Evolutionary conservation across 768 basidiomycete genomes (phyloP).

Genomic region (Royoungia palumana): DNA sequence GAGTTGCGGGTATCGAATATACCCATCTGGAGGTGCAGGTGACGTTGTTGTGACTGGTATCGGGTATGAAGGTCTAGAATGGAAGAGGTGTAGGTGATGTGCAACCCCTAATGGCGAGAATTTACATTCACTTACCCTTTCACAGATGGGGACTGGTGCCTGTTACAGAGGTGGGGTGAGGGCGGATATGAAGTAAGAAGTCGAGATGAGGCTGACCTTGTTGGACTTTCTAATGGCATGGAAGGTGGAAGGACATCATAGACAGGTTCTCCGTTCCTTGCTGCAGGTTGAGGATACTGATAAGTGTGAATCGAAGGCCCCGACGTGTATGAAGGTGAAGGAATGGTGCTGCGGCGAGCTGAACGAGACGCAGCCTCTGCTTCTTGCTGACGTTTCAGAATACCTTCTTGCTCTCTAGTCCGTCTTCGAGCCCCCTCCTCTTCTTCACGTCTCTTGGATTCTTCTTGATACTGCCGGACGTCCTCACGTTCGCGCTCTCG

Average conservation of each 20-base stretch:
- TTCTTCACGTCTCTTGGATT: slow-evolving; percentile 44
- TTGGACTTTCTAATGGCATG: slow-evolving; percentile 68
- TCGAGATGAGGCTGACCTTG: slow-evolving; percentile 47
- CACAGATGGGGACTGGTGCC: slow-evolving; percentile 26
- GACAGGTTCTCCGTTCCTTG: slow-evolving; percentile 29
- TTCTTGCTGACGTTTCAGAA: slow-evolving; percentile 56
- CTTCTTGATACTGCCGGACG: slow-evolving; percentile 41
- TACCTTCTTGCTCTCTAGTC: slow-evolving; percentile 54
- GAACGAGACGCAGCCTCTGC: slow-evolving; percentile 49
- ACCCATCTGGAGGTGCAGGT: slow-evolving; percentile 46
- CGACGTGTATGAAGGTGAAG: slow-evolving; percentile 27
- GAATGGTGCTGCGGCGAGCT: slow-evolving; percentile 36
- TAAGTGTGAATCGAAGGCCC: slow-evolving; percentile 31
- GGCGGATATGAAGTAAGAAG: slow-evolving; percentile 32
- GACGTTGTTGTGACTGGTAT: slow-evolving; percentile 70
- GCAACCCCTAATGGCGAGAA: slow-evolving; percentile 1
- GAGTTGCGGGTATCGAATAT: slow-evolving; percentile 61
- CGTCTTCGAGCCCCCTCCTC: slow-evolving; percentile 44
- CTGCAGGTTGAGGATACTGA: slow-evolving; percentile 31
- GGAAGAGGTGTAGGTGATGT: slow-evolving; percentile 15
- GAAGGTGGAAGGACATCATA: slow-evolving; percentile 34
- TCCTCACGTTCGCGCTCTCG: slow-evolving; percentile 29
- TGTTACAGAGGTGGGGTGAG: slow-evolving; percentile 26
- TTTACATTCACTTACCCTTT: slow-evolving; percentile 37
- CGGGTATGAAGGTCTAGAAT: slow-evolving; percentile 39